Evolutionary conservation across 2,329 filamentous ascomycete genomes (phyloP).

Genomic region (Xylariaceae sp.): DNA sequence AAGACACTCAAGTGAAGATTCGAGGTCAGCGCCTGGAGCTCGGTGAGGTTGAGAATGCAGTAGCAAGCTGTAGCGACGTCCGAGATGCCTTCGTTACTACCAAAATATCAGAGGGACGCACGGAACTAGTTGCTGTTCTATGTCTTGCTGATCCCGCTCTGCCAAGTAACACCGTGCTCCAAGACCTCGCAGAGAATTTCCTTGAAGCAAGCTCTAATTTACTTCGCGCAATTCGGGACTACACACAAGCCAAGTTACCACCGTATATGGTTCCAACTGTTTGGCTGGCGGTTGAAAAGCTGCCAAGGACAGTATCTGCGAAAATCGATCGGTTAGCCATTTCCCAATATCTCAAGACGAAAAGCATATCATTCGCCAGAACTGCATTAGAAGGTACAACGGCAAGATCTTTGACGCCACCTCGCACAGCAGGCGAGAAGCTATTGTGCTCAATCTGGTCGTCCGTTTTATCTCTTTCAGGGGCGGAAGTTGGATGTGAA

Average conservation of each 20-base stretch:
- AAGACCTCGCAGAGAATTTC: neutral
- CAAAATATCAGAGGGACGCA: constrained; percentile 4
- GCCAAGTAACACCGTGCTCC: neutral
- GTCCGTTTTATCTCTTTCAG: neutral
- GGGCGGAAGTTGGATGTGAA: neutral
- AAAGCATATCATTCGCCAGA: neutral
- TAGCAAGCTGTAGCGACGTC: neutral
- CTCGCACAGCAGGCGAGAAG: neutral
- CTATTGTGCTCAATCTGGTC: neutral
- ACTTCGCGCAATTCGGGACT: constrained; percentile 1
- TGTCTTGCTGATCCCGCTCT: neutral
- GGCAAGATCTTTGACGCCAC: neutral
- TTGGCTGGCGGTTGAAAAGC: constrained; percentile 9
- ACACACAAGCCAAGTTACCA: constrained; percentile 1
- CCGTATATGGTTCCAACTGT: constrained; percentile 3
- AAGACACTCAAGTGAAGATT: constrained; percentile 48
- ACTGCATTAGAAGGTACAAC: neutral
- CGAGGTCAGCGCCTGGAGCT: constrained; percentile 48
- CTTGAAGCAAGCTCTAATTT: neutral
- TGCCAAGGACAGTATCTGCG: constrained; percentile 1
- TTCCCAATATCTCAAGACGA: neutral
- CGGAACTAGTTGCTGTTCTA: constrained; percentile 4
- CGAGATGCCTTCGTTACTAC: constrained; percentile 1
- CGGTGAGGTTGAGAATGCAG: constrained; percentile 20
- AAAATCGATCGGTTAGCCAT: constrained; percentile 7